Conservation (phyloP, 2,329 filamentous ascomycete genomes). For the Cladobotryum mycophilum region DNA sequence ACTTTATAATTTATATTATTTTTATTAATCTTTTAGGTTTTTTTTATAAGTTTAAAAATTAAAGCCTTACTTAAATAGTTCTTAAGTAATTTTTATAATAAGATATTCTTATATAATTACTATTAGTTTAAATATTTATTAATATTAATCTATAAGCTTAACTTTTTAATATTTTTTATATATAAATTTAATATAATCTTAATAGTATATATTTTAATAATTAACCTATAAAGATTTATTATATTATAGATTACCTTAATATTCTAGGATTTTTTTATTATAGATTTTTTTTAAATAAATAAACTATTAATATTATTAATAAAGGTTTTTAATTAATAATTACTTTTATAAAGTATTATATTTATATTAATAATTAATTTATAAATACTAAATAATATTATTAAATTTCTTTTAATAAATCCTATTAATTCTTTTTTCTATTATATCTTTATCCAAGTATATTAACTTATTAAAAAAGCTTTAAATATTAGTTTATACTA, state of each 20-base stretch:
- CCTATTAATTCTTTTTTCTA: too few relatives aligned
- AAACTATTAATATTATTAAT: background rate
- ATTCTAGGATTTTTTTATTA: background rate
- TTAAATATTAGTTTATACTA: too few relatives aligned
- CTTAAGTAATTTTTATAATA: background rate
- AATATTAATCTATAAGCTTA: background rate
- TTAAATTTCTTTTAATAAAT: too few relatives aligned
- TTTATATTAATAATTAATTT: too few relatives aligned
- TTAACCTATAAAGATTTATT: background rate
- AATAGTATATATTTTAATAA: background rate
- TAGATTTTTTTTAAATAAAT: background rate
- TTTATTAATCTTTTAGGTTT: background rate
- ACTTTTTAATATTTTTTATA: background rate
- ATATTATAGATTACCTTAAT: background rate
- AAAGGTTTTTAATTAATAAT: background rate
- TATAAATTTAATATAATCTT: background rate
- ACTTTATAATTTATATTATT: background rate
- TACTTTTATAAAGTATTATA: too few relatives aligned
- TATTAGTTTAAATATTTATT: background rate
- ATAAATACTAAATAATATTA: too few relatives aligned
- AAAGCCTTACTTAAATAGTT: background rate
- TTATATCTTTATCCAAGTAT: too few relatives aligned
- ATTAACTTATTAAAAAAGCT: too few relatives aligned
- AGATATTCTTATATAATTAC: background rate
- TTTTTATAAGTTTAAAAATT: background rate